A percentile compares a stretch with the other conserved stretches of the same genome.
phyloP scores from a whole-genome alignment of 78 protist species.

The Thecamonas trahens region DNA sequence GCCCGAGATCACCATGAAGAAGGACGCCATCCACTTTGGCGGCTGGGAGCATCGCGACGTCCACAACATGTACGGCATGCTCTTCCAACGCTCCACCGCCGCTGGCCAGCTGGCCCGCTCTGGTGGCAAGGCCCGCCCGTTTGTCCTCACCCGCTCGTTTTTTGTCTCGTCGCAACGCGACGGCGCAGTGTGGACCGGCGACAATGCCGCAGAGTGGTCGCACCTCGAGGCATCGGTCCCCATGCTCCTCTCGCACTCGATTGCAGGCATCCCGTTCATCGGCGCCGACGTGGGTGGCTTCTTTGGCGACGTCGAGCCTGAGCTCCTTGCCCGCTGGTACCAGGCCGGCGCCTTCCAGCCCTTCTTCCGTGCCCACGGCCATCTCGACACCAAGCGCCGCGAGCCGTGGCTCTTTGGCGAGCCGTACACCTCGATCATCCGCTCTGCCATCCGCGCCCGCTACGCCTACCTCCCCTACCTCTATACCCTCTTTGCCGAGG shows the following conservation, averaged over 20 bases:
- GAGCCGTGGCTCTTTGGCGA: conserved; percentile 92
- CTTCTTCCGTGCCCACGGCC: conserved; percentile 97
- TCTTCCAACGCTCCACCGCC: neutral
- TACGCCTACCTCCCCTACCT: conserved; percentile 81
- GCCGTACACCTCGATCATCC: conserved; percentile 20
- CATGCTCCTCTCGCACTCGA: conserved; percentile 76
- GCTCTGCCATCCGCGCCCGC: conserved; percentile 63
- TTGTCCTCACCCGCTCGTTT: conserved; percentile 93
- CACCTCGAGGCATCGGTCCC: conserved; percentile 75
- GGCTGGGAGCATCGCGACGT: conserved; percentile 84
- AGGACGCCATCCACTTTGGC: conserved; percentile 65
- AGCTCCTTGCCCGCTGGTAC: conserved; percentile 91
- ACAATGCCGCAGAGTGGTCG: conserved; percentile 91
- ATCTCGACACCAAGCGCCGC: conserved; percentile 79
- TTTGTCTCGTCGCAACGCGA: conserved; percentile 92
- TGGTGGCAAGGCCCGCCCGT: conserved; percentile 72
- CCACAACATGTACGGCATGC: conserved; percentile 93
- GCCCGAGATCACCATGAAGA: conserved; percentile 93
- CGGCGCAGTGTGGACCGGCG: conserved; percentile 99
- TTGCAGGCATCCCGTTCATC: conserved; percentile 81
- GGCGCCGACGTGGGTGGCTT: conserved; percentile 98
- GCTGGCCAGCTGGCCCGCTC: conserved; percentile 1
- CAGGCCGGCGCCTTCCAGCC: conserved; percentile 92
- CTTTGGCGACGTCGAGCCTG: conserved; percentile 88
- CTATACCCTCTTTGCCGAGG: conserved; percentile 69